Percentiles rank a stretch among this genome's conserved stretches.
Evolutionary conservation across 129 eudicot species (phyloP).

Genomic region (Centaurea solstitialis): DNA sequence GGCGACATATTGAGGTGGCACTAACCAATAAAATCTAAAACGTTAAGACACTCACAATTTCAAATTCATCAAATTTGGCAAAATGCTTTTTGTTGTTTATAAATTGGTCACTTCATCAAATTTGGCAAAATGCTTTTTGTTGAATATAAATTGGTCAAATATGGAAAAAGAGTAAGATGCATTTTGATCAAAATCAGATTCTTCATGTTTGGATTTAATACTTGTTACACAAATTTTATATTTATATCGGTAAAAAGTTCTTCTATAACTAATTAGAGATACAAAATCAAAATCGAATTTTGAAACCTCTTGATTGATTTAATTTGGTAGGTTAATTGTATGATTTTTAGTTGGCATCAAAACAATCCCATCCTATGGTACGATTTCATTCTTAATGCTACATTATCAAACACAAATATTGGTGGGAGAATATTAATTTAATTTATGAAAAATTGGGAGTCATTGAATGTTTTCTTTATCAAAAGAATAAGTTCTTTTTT

Average conservation of each 20-base stretch:
- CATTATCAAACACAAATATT: not conserved
- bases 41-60: no score
- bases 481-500: not conserved
- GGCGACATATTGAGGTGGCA: no score
- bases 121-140: not conserved
- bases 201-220: no score
- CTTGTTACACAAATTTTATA: no score
- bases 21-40: not conserved
- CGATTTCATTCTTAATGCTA: constrained; percentile 10
- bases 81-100: not conserved
- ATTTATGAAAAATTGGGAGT: constrained; percentile 7
- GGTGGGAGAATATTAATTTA: not conserved
- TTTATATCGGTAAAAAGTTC: not conserved
- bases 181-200: no score
- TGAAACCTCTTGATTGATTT: not conserved
- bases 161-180: not conserved
- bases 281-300: not conserved
- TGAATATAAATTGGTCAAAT: not conserved
- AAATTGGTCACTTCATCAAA: not conserved
- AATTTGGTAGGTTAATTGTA: not conserved
- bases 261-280: not conserved
- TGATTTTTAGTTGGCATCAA: constrained; percentile 11
- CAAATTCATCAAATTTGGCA: not conserved
- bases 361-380: constrained; percentile 16
- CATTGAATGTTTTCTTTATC: constrained; percentile 12